Percentiles rank a stretch among this genome's conserved stretches.
phyloP scores from a whole-genome alignment of 441 rosid genomes.

The Populus hybrid region DNA sequence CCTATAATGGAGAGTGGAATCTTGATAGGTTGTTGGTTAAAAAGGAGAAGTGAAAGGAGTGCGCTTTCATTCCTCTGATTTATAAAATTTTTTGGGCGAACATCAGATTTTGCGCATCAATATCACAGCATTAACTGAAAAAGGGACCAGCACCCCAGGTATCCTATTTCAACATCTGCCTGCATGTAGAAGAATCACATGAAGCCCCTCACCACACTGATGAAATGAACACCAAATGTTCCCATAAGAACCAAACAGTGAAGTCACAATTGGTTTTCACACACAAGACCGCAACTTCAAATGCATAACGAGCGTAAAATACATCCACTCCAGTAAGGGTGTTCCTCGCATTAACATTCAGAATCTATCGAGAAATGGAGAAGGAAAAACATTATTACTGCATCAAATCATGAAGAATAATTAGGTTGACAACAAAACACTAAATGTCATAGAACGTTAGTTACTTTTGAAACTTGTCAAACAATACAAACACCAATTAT shows the following conservation, averaged over 20 bases:
- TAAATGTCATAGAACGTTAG: background rate
- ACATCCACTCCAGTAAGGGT: background rate
- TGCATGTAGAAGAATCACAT: background rate
- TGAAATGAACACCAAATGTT: background rate
- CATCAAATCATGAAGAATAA: background rate
- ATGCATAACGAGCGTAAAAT: too few species aligned
- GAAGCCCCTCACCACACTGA: background rate
- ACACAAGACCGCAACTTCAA: too few species aligned
- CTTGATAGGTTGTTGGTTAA: too few species aligned
- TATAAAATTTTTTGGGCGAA: too few species aligned
- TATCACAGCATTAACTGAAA: too few species aligned
- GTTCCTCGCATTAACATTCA: background rate
- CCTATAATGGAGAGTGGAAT: too few species aligned
- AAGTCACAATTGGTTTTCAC: background rate
- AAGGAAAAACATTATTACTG: background rate
- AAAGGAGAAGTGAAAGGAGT: too few species aligned
- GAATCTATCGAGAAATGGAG: background rate
- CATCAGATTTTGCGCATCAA: too few species aligned
- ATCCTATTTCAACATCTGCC: background rate
- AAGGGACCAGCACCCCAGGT: background rate
- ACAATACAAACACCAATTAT: background rate
- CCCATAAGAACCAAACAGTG: background rate
- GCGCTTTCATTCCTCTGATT: too few species aligned
- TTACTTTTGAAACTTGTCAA: background rate
- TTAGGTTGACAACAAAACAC: background rate